Evolutionary conservation across 805 yeast species (phyloP), one percentile per base, ranked within the genome.

Genomic region (Metschnikowia continentalis): DNA sequence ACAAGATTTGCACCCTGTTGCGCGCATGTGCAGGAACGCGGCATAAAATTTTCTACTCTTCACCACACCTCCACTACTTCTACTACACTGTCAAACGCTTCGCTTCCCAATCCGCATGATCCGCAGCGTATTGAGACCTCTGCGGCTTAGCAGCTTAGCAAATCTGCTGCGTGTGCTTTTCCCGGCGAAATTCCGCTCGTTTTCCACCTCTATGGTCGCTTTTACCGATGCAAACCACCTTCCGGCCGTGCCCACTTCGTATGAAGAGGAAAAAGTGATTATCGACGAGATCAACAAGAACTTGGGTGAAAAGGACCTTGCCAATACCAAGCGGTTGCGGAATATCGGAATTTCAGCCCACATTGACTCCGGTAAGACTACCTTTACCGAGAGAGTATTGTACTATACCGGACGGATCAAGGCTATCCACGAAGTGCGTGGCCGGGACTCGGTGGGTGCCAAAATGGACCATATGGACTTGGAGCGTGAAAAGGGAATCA

Each of bases 391-490:
- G 72, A 87, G 99, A 68, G 99, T 94, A 32, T 73, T 94, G 61
- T 94, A 81, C 72, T 94, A 94, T 68, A 94, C 99, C 2, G 99
- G 99, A 53, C 82, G 99, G 66, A 94, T 94, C 69, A 89, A 91
- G 66, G 96, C 96, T 30, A 92, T 91, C 63, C 98, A 91, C 65
- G 98, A 91, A 71, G 97, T 88, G 42, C 80, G 99, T 68, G 99
- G 99, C 44, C 83, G 94, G 63, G 99, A 94, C 68, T 85, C 90
- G 59, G 98, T 94, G 52, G 99, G 99, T 54, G 99, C 99, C 50
- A 94, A 91, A 74, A 94, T 94, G 99, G 99, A 94, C 71, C 92
- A 91, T 54, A 94, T 94, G 99, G 99, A 94, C 61, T 78, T 94
- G 59, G 99, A 94, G 73, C 84, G 99, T 68, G 99, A 94, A 71